A percentile compares a stretch with the other conserved stretches of the same genome.
These are phyloP conservation scores for Orbilia oligospora DNA, from an alignment of 2,329 filamentous ascomycete genomes.

Conservation along the genomic window DNA sequence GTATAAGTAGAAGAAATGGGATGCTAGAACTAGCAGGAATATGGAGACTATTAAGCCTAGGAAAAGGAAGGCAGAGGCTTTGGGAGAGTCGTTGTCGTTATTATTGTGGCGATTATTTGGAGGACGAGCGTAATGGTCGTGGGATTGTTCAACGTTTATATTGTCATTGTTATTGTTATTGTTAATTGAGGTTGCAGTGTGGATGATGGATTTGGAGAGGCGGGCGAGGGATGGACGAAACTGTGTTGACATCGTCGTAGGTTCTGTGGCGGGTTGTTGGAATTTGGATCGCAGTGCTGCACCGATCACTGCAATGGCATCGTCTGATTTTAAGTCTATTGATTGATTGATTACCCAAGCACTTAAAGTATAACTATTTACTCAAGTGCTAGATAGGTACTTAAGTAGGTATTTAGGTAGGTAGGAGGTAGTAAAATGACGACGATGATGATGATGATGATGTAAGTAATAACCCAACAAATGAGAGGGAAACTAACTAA, in stretches of 20 bases:
- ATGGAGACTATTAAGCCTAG: conserved; percentile 49
- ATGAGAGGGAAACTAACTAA: conserved; percentile 3
- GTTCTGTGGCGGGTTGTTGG: not conserved
- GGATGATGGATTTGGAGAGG: conserved; percentile 22
- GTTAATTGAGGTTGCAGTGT: not conserved
- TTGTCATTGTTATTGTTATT: not conserved
- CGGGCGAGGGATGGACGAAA: conserved; percentile 10
- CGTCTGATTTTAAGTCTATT: conserved; percentile 22
- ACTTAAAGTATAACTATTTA: too few species aligned
- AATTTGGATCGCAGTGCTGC: conserved; percentile 3
- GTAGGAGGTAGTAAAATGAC: too few species aligned
- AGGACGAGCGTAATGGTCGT: conserved; percentile 22
- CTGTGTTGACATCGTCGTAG: conserved; percentile 51
- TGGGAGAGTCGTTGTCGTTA: conserved; percentile 29
- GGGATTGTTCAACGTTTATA: not conserved
- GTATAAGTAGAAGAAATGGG: conserved; percentile 60
- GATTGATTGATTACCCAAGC: too few species aligned
- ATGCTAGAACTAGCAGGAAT: conserved; percentile 48
- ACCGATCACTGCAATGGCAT: conserved; percentile 10
- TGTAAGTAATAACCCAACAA: not conserved
- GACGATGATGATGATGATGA: conserved; percentile 7
- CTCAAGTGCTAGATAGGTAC: too few species aligned
- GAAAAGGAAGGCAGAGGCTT: conserved; percentile 54
- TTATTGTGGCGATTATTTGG: conserved; percentile 44
- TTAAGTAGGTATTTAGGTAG: too few species aligned